phyloP scores from a whole-genome alignment of 345 rosid genomes.

The Leavenworthia alabamica region DNA sequence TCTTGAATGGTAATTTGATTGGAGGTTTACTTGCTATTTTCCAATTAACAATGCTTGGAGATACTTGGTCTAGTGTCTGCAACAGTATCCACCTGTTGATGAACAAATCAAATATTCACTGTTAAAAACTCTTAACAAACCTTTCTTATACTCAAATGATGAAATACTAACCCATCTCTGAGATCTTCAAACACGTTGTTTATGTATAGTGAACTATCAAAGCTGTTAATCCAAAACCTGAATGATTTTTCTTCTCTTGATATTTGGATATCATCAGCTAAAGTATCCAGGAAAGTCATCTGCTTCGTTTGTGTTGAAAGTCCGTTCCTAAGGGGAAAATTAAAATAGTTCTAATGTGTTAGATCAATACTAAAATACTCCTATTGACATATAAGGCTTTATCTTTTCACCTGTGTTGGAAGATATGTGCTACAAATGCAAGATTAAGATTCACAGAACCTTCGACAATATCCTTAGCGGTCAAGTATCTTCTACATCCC shows the following conservation, averaged over 20 bases:
- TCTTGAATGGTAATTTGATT: conserved; percentile 87
- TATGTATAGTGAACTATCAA: conserved; percentile 66
- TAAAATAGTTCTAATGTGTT: conserved; percentile 3
- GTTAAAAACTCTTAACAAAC: not conserved
- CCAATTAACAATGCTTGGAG: conserved; percentile 95
- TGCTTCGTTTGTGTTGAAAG: conserved; percentile 78
- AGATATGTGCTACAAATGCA: conserved; percentile 95
- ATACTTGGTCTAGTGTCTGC: conserved; percentile 89
- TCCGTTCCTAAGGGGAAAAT: conserved; percentile 61
- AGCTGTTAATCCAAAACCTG: conserved; percentile 95
- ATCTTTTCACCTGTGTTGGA: conserved; percentile 83
- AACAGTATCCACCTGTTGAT: conserved; percentile 80
- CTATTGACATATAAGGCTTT: not conserved
- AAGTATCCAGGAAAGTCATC: conserved; percentile 70
- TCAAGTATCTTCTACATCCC: conserved; percentile 97
- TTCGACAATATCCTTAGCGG: conserved; percentile 89
- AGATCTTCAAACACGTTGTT: conserved; percentile 95
- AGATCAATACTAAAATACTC: not conserved
- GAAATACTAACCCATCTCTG: conserved; percentile 73
- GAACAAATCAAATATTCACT: not conserved
- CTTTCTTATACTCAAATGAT: not conserved
- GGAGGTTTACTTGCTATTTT: conserved; percentile 93
- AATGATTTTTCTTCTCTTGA: conserved; percentile 95
- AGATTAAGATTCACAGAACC: conserved; percentile 97
- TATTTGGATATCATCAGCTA: conserved; percentile 72